phyloP scores from a whole-genome alignment of 192 early-diverging fungal genomes.

The Podila minutissima region DNA sequence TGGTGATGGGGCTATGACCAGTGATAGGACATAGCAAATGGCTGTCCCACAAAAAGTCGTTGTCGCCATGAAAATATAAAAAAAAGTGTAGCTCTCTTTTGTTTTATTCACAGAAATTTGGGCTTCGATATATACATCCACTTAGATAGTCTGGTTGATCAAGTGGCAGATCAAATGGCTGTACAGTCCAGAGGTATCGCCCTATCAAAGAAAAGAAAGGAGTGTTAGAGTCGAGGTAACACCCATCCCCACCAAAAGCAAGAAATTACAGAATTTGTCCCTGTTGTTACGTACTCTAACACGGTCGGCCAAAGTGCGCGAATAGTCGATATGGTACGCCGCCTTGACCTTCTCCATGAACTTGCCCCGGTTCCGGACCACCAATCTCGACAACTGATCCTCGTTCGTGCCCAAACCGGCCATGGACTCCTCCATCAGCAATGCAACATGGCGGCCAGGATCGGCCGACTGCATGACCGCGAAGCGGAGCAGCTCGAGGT shows the following conservation, averaged over 20 bases:
- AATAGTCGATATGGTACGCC: constrained; percentile 35
- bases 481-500: constrained; percentile 29
- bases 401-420: constrained; percentile 41
- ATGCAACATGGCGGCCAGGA: constrained; percentile 32
- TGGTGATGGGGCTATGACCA: no score
- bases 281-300: constrained; percentile 21
- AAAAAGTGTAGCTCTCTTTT: not conserved
- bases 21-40: no score
- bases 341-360: constrained; percentile 44
- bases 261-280: no score
- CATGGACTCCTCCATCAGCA: constrained; percentile 44
- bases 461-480: constrained; percentile 39
- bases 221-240: not conserved
- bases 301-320: constrained; percentile 44
- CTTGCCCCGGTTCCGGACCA: constrained; percentile 39
- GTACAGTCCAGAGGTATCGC: constrained; percentile 46
- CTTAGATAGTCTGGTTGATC: constrained; percentile 50
- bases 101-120: not conserved
- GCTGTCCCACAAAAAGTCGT: no score
- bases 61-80: not conserved
- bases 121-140: not conserved
- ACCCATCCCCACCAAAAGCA: no score
- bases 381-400: constrained; percentile 46
- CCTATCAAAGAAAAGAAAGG: constrained; percentile 7
- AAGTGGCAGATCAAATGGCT: constrained; percentile 48